These are phyloP conservation scores for Vitis rotundifolia DNA, from an alignment of 164 flowering plant genomes.

Conservation along the genomic window DNA sequence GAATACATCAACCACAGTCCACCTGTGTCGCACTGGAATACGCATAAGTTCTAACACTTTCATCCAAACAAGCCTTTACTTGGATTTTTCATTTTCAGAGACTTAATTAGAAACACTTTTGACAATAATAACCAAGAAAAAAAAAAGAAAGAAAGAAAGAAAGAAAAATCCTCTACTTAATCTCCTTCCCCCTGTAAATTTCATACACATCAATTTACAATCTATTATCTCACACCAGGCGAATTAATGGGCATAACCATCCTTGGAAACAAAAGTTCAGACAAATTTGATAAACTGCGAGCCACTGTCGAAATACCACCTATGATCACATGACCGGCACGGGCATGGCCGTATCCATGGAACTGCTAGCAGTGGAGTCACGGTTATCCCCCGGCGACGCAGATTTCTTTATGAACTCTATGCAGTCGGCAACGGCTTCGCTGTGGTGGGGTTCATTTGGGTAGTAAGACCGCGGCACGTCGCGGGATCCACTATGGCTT, in stretches of 20 bases:
- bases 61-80: no score
- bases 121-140: not conserved
- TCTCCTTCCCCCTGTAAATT: not conserved
- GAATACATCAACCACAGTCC: not conserved
- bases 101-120: no score
- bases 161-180: not conserved
- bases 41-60: no score
- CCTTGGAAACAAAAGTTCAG: no score
- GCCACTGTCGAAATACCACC: not conserved
- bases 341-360: conserved; percentile 11
- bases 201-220: conserved; percentile 1
- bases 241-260: no score
- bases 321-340: conserved; percentile 28
- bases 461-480: not conserved
- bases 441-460: conserved; percentile 53
- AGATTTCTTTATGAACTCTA: conserved; percentile 75
- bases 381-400: conserved; percentile 22
- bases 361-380: conserved; percentile 9
- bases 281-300: no score
- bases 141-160: not conserved
- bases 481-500: not conserved
- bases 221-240: no score
- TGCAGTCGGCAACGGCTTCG: conserved; percentile 83
- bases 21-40: not conserved
- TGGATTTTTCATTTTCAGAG: no score